phyloP scores from a whole-genome alignment of 1,284 basidiomycete genomes.

The Irpex lacteus region DNA sequence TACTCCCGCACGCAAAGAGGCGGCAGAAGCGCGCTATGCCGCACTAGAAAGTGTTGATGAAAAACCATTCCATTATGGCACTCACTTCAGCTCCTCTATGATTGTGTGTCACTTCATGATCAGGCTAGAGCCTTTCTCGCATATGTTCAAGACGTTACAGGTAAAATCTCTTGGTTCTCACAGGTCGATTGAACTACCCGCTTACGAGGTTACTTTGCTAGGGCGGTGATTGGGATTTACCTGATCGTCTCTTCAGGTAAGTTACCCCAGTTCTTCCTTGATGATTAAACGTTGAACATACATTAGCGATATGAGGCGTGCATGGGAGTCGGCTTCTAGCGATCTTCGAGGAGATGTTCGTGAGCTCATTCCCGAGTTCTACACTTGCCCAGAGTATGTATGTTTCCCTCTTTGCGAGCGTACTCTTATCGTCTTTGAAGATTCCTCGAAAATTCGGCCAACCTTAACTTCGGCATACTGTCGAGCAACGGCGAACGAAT shows the following conservation, averaged over 20 bases:
- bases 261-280: conserved; percentile 11
- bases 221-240: conserved; percentile 96
- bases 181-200: conserved; percentile 6
- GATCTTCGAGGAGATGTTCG: conserved; percentile 92
- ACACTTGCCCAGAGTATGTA: conserved; percentile 68
- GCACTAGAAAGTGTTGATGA: conserved; percentile 82
- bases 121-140: conserved; percentile 85
- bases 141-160: conserved; percentile 90
- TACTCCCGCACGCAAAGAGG: conserved; percentile 68
- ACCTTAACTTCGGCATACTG: conserved; percentile 82
- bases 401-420: not conserved
- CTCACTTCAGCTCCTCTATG: conserved; percentile 96
- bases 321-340: conserved; percentile 84
- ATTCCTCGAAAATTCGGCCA: conserved; percentile 71
- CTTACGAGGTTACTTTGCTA: conserved; percentile 22
- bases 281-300: too few relatives aligned
- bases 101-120: conserved; percentile 96
- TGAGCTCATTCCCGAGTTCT: conserved; percentile 95
- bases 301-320: conserved; percentile 65
- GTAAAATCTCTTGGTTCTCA: conserved; percentile 26
- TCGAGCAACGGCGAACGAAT: conserved; percentile 82
- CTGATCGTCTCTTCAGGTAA: conserved; percentile 86
- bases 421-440: conserved; percentile 30
- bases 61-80: conserved; percentile 90
- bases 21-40: conserved; percentile 72